A percentile compares a stretch with the other conserved stretches of the same genome.
phyloP scores from a whole-genome alignment of 2,329 filamentous ascomycete genomes.

The Aspergillus phoenicis region DNA sequence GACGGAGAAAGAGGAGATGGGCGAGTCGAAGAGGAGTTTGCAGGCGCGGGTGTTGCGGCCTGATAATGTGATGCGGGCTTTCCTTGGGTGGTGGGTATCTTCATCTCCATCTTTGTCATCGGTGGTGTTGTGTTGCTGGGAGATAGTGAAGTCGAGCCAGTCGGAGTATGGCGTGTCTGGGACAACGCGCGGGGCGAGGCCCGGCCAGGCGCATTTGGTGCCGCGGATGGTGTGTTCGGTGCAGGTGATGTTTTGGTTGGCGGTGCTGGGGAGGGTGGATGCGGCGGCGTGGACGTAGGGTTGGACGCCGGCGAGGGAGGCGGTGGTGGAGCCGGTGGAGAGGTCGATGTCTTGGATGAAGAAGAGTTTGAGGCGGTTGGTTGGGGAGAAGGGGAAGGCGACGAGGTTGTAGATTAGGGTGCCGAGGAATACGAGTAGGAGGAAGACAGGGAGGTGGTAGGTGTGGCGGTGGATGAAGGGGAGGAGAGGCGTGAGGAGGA shows the following conservation, averaged over 20 bases:
- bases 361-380: constrained; percentile 80
- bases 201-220: constrained; percentile 70
- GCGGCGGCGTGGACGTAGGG: constrained; percentile 70
- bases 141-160: constrained; percentile 70
- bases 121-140: constrained; percentile 22
- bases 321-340: constrained; percentile 68
- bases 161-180: constrained; percentile 47
- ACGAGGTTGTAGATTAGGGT: constrained; percentile 83
- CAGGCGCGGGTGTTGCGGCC: constrained; percentile 79
- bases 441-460: constrained; percentile 76
- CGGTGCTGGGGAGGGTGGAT: constrained; percentile 68
- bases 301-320: constrained; percentile 69
- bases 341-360: constrained; percentile 83
- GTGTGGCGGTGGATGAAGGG: constrained; percentile 88
- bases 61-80: constrained; percentile 65
- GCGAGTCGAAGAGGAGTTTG: constrained; percentile 69
- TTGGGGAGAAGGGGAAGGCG: constrained; percentile 83
- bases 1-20: constrained; percentile 67
- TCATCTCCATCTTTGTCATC: constrained; percentile 18
- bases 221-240: constrained; percentile 41
- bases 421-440: constrained; percentile 71
- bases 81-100: constrained; percentile 37
- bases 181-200: constrained; percentile 66
- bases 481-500: constrained; percentile 73
- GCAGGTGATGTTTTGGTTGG: constrained; percentile 63